Base-by-base conservation (phyloP, 371 early-diverging fungal species). In the Lichtheimia hyalospora region DNA sequence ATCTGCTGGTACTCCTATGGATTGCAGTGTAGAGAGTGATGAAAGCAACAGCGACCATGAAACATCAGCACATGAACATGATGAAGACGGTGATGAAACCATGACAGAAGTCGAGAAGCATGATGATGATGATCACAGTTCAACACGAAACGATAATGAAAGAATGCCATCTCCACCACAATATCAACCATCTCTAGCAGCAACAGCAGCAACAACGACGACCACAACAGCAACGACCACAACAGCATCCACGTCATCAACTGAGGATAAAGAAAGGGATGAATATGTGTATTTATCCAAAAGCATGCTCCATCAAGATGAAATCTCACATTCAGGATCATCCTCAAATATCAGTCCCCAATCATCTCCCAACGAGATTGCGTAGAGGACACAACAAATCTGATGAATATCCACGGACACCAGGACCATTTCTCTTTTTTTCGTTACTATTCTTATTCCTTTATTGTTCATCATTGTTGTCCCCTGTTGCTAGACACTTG, bases 1-100 rank as follows among this genome's bases (percentile, higher is more conserved):
- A 27, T 27, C 61, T 8, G 60, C 57, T 3, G 66, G 66, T 5
- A 66, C 67, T n/a, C 67, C 67, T 5, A 67, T 67, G 67, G 67
- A 67, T 51, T 67, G 55, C 34, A 62, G 44, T 24, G 55, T 42
- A 16, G 67, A 67, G 20, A 55, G 49, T 13, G 60, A 57, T 46
- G 53, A 65, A 13, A 41, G 51, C 49, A 43, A 61, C 20, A 48
- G 24, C n/a, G 44, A 62, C 24, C 12, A 50, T 20, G 42, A 52
- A 40, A 40, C 42, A 14, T 20, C 18, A 5, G 28, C 13, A 12
- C 46, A 25, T 5, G 51, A 54, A 23, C 57, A 57, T 21, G 62
- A 62, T 13, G 54, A 57, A 16, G 67, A 67, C 41, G 63, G 58
- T 15, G 67, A 67, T 23, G 67, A 53, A 39, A 62, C 58, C 23